Evolutionary conservation across 2,329 filamentous ascomycete species (phyloP).

Genomic region (Endoconidiophora polonica): DNA sequence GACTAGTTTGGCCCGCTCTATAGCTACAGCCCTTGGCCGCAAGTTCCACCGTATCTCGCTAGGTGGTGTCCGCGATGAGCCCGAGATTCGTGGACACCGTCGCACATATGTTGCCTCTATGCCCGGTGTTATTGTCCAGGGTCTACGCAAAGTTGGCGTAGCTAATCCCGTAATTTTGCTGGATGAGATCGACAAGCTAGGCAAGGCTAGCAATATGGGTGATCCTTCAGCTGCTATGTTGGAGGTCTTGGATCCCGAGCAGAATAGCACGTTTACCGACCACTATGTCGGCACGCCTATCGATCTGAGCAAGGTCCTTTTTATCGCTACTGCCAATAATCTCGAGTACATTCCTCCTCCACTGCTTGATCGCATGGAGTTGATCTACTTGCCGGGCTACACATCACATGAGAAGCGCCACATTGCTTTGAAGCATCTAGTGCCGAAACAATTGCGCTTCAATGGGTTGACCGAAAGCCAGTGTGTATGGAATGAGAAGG

Average conservation of each 20-base stretch:
- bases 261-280: slow-evolving; percentile 87
- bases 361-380: slow-evolving; percentile 92
- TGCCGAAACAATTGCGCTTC: slow-evolving; percentile 84
- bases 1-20: slow-evolving; percentile 83
- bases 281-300: slow-evolving; percentile 95
- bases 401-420: slow-evolving; percentile 94
- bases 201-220: slow-evolving; percentile 77
- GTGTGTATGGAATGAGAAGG: slow-evolving; percentile 61
- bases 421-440: slow-evolving; percentile 82
- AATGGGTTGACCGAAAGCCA: slow-evolving; percentile 71
- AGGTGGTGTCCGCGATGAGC: slow-evolving; percentile 87
- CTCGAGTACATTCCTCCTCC: slow-evolving; percentile 92
- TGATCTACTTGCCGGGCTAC: slow-evolving; percentile 82
- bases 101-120: slow-evolving; percentile 97
- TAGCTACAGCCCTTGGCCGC: slow-evolving; percentile 77
- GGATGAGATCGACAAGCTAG: slow-evolving; percentile 96
- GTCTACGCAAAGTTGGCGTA: slow-evolving; percentile 86
- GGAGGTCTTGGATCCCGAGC: slow-evolving; percentile 91
- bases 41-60: slow-evolving; percentile 97
- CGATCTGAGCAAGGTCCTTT: slow-evolving; percentile 88
- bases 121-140: slow-evolving; percentile 88
- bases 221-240: slow-evolving; percentile 96
- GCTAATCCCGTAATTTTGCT: slow-evolving; percentile 89
- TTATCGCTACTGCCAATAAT: slow-evolving; percentile 92
- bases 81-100: slow-evolving; percentile 87